phyloP scores from a whole-genome alignment of 257 asterid genomes.

The Solanum ossicruentum region DNA sequence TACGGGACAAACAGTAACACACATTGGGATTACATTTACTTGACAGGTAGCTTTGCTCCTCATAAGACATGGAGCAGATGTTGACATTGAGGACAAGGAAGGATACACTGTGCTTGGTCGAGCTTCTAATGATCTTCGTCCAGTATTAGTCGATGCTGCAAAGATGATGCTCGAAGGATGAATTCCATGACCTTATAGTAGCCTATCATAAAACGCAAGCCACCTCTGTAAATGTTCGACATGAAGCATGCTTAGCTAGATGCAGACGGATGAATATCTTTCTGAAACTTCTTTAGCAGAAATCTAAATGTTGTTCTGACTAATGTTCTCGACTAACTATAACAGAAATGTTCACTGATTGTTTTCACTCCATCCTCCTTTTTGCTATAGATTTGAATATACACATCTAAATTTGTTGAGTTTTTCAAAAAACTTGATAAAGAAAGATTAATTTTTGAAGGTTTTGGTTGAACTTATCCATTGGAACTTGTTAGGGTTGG shows the following conservation, averaged over 20 bases:
- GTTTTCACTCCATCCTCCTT: too few relatives aligned
- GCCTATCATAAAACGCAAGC: background rate
- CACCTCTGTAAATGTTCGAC: background rate
- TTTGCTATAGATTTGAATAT: too few relatives aligned
- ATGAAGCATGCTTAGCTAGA: background rate
- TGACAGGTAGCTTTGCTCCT: conserved; percentile 87
- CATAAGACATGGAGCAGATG: conserved; percentile 88
- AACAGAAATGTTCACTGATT: too few relatives aligned
- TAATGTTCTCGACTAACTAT: background rate
- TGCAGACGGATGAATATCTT: background rate
- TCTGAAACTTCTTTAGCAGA: background rate
- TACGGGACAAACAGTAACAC: background rate
- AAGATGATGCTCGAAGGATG: conserved; percentile 81
- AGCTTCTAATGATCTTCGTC: conserved; percentile 59
- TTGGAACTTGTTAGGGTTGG: too few relatives aligned
- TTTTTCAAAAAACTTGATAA: too few relatives aligned
- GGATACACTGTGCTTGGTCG: conserved; percentile 87
- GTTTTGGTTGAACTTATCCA: too few relatives aligned
- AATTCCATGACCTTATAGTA: background rate
- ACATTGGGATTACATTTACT: background rate
- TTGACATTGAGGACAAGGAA: conserved; percentile 80
- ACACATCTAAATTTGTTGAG: too few relatives aligned
- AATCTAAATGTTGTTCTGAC: background rate
- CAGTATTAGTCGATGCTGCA: conserved; percentile 68
- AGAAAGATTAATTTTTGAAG: too few relatives aligned